phyloP scores from a whole-genome alignment of 768 basidiomycete species.

The Lactifluus piperatus region DNA sequence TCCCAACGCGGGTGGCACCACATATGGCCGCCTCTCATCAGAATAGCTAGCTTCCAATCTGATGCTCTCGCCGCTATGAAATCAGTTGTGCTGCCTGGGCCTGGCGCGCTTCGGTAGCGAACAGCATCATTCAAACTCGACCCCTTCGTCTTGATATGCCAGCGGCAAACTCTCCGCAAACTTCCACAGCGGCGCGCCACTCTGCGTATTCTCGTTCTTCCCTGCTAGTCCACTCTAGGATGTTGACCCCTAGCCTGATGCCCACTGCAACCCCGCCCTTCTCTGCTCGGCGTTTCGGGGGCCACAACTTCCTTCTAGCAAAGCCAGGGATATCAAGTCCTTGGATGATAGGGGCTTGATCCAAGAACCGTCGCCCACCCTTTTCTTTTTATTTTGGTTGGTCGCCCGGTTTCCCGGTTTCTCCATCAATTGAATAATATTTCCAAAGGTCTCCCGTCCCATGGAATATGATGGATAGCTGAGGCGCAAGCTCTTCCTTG shows the following conservation, averaged over 20 bases:
- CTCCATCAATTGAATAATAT: background rate
- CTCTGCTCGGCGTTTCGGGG: no score
- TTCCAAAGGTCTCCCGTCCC: background rate
- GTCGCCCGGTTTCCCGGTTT: background rate
- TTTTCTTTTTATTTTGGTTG: no score
- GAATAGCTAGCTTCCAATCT: background rate
- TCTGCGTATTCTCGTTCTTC: background rate
- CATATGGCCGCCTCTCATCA: no score
- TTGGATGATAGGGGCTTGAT: background rate
- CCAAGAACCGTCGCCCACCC: no score
- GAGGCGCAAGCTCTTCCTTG: background rate
- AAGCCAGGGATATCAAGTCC: no score
- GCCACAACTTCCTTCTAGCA: no score
- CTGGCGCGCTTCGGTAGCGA: slow-evolving; percentile 8
- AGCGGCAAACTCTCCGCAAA: background rate
- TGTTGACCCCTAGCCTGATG: no score
- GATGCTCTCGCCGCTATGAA: background rate
- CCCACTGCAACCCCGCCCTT: no score
- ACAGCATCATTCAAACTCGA: background rate
- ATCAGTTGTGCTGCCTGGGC: background rate
- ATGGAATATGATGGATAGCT: background rate
- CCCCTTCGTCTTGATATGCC: background rate
- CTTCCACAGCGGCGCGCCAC: background rate
- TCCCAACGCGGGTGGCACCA: background rate
- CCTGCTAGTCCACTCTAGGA: background rate